Conservation (phyloP, 352 stramenopile species). For the Phytopythium helicoides region DNA sequence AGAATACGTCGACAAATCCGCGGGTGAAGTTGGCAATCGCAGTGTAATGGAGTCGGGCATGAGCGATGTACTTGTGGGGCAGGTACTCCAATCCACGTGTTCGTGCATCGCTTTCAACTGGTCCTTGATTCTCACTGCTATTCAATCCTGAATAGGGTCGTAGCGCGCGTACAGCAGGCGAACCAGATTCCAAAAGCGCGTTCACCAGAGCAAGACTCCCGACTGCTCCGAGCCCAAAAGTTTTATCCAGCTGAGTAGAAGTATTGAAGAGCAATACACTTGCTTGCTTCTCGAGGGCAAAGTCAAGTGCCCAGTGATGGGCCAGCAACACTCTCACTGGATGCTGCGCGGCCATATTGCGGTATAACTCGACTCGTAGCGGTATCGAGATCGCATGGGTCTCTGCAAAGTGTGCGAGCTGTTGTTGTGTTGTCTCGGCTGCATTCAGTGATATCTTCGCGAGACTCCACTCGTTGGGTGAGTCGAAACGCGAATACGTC, state of each 20-base stretch:
- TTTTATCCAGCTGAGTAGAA: conserved; percentile 37
- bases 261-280: conserved; percentile 37
- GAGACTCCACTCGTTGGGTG: conserved; percentile 36
- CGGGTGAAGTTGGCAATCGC: conserved; percentile 25
- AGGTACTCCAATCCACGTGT: conserved; percentile 25
- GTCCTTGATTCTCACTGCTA: background rate
- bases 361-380: conserved; percentile 40
- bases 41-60: conserved; percentile 25
- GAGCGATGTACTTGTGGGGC: conserved; percentile 33
- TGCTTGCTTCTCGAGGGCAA: conserved; percentile 35
- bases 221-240: conserved; percentile 37
- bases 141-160: no score
- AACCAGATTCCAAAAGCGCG: conserved; percentile 2
- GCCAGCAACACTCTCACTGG: conserved; percentile 33
- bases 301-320: conserved; percentile 33
- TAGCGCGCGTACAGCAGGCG: background rate
- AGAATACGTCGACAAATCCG: conserved; percentile 25
- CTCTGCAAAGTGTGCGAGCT: conserved; percentile 53
- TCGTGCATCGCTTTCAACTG: conserved; percentile 15
- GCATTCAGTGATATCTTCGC: conserved; percentile 50
- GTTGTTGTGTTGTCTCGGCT: conserved; percentile 39
- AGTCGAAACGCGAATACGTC: conserved; percentile 47
- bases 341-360: conserved; percentile 26
- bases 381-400: conserved; percentile 46
- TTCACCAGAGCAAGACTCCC: conserved; percentile 29